phyloP scores from a whole-genome alignment of 108 stramenopile species.

The Schizochytrium sp. region DNA sequence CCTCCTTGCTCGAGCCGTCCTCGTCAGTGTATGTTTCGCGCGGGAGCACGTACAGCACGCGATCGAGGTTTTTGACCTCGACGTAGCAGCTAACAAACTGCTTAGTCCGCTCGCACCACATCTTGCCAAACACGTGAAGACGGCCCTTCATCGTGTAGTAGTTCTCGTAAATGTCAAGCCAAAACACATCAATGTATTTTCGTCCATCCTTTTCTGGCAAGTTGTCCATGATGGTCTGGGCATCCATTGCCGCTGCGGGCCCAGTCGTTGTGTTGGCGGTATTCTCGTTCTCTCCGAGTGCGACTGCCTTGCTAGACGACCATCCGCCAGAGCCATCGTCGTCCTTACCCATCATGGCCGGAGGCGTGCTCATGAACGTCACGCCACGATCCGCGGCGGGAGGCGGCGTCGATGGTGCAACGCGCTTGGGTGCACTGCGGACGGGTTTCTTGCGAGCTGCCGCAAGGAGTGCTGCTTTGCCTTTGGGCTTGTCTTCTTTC shows the following conservation, averaged over 20 bases:
- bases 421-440: background rate
- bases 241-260: conserved; percentile 22
- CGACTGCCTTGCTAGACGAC: background rate
- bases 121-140: conserved; percentile 87
- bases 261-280: conserved; percentile 12
- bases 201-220: conserved; percentile 36
- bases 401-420: background rate
- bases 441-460: background rate
- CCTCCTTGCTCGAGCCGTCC: conserved; percentile 48
- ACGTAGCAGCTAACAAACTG: conserved; percentile 74
- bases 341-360: background rate
- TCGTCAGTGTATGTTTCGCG: conserved; percentile 34
- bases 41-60: conserved; percentile 85
- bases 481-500: background rate
- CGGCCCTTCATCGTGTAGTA: conserved; percentile 57
- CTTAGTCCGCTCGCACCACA: conserved; percentile 7
- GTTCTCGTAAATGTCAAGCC: conserved; percentile 81
- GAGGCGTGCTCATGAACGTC: background rate
- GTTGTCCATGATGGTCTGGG: conserved; percentile 26
- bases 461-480: background rate
- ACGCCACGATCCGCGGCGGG: background rate
- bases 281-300: conserved; percentile 19
- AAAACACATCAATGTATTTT: conserved; percentile 70
- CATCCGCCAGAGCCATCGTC: background rate
- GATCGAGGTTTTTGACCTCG: conserved; percentile 63